Evolutionary conservation across 371 early-diverging fungal genomes (phyloP).

Genomic region (Smittium mucronatum): DNA sequence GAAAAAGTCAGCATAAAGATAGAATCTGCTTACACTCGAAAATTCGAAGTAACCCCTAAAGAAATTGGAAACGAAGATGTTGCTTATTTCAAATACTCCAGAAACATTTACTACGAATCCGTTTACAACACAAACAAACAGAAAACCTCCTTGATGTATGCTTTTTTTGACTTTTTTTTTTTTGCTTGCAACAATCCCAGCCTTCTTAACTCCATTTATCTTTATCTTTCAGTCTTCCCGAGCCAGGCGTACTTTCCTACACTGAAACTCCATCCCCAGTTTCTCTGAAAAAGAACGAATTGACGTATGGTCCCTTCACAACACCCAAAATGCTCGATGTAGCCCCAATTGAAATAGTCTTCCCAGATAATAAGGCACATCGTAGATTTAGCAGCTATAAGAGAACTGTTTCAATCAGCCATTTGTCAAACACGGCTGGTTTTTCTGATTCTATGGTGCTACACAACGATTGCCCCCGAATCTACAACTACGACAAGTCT

Average conservation of each 20-base stretch:
- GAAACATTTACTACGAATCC: slow-evolving; percentile 46
- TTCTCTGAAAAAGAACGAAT: slow-evolving; percentile 38
- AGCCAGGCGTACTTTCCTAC: slow-evolving; percentile 15
- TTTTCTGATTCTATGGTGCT: slow-evolving; percentile 76
- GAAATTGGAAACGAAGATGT: slow-evolving; percentile 53
- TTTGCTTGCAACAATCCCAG: neutral
- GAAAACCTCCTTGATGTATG: slow-evolving; percentile 57
- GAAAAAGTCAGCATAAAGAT: slow-evolving; percentile 55
- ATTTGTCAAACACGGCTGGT: slow-evolving; percentile 68
- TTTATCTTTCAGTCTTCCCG: slow-evolving; percentile 15
- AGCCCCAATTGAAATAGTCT: slow-evolving; percentile 46
- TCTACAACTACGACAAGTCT: slow-evolving; percentile 30
- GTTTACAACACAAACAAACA: slow-evolving; percentile 58
- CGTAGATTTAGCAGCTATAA: slow-evolving; percentile 47
- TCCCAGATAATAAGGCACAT: slow-evolving; percentile 45
- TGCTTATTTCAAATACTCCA: slow-evolving; percentile 48
- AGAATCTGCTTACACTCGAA: slow-evolving; percentile 41
- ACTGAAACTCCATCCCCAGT: slow-evolving; percentile 16
- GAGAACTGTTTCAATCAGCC: slow-evolving; percentile 71
- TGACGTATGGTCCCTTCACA: slow-evolving; percentile 66
- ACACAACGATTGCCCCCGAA: slow-evolving; percentile 68
- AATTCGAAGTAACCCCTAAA: slow-evolving; percentile 51
- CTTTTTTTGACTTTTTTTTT: neutral
- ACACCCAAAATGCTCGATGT: slow-evolving; percentile 18
- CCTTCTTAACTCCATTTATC: slow-evolving; percentile 30